A percentile compares a stretch with the other conserved stretches of the same genome.
Conservation (phyloP, 768 basidiomycete genomes). For the Calocybe cyanea region DNA sequence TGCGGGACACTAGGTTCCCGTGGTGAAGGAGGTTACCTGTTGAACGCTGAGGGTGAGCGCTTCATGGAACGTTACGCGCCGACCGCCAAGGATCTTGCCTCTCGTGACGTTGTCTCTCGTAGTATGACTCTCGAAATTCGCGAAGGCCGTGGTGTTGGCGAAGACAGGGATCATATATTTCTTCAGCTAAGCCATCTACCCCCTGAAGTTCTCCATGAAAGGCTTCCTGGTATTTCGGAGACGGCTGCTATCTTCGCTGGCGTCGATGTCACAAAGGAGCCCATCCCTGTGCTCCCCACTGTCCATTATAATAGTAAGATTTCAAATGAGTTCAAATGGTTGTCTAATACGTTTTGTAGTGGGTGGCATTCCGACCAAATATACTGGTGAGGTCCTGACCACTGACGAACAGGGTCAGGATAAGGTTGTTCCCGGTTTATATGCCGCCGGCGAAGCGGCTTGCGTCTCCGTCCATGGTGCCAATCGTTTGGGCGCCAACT, state of each 20-base stretch:
- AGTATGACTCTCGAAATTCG: constrained; percentile 99
- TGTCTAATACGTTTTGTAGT: constrained; percentile 40
- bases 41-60: constrained; percentile 98
- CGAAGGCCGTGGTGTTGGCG: constrained; percentile 97
- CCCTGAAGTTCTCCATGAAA: constrained; percentile 91
- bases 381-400: constrained; percentile 96
- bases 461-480: constrained; percentile 99
- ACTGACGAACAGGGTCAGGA: constrained; percentile 87
- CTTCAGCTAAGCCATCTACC: constrained; percentile 97
- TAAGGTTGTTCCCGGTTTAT: constrained; percentile 91
- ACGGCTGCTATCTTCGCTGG: constrained; percentile 98
- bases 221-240: constrained; percentile 98
- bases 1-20: constrained; percentile 88
- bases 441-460: constrained; percentile 98
- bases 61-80: constrained; percentile 99
- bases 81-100: constrained; percentile 98
- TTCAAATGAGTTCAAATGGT: constrained; percentile 3
- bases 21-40: constrained; percentile 97
- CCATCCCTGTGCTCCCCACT: constrained; percentile 96
- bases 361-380: constrained; percentile 99
- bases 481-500: constrained; percentile 99
- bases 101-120: constrained; percentile 98
- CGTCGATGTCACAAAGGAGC: constrained; percentile 99
- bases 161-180: constrained; percentile 96
- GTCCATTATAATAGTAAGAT: constrained; percentile 97